These are phyloP conservation scores for Lolium perenne DNA, from an alignment of 176 grass and related monocot genomes.

Conservation along the genomic window DNA sequence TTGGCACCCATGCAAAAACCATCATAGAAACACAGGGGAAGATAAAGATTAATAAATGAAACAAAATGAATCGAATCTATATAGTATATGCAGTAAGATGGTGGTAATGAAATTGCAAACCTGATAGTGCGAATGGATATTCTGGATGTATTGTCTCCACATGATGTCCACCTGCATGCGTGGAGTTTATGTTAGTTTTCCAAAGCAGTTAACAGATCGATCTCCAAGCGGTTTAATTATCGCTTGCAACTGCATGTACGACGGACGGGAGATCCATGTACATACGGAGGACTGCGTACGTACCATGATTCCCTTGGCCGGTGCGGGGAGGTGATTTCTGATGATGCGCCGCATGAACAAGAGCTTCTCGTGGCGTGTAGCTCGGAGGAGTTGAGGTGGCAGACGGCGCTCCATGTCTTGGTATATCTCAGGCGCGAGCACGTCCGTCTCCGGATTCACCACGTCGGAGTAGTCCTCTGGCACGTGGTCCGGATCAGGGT, in stretches of 20 bases:
- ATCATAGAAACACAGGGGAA: neutral
- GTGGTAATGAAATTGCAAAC: neutral
- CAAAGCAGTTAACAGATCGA: neutral
- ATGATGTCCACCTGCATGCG: neutral
- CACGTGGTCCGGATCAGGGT: slow-evolving; percentile 40
- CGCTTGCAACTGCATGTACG: neutral
- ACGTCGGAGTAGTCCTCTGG: slow-evolving; percentile 60
- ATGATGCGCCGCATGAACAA: neutral
- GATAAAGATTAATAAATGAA: neutral
- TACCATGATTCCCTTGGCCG: neutral
- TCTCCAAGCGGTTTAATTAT: neutral
- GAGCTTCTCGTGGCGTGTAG: neutral
- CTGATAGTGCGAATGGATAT: neutral
- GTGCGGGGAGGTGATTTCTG: neutral
- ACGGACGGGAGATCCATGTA: neutral
- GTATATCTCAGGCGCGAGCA: slow-evolving; percentile 43
- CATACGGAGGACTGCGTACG: neutral
- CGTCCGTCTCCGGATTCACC: slow-evolving; percentile 60
- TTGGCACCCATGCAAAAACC: neutral
- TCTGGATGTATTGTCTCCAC: neutral
- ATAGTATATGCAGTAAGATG: neutral
- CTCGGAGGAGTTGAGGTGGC: neutral
- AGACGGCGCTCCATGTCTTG: slow-evolving; percentile 24
- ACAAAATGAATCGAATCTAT: neutral
- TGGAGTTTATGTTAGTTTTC: neutral